Base-by-base conservation (phyloP, 306 rosid genomes). In the Sicyos baderoa region DNA sequence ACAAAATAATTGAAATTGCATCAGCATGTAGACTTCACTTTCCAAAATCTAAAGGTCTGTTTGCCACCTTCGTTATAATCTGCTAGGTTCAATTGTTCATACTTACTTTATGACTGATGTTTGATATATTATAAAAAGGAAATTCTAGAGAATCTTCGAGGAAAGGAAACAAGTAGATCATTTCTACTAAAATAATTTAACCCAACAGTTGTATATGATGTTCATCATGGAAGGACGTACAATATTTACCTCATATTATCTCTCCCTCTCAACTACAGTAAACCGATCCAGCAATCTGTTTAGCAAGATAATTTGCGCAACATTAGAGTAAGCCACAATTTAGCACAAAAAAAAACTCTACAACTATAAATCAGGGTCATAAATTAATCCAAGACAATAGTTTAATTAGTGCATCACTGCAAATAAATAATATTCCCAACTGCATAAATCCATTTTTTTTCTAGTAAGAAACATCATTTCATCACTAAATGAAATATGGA, bases 1-100 rank as follows among this genome's bases (percentile, higher is more conserved):
- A 70, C 49, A 70, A 53, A 70, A 52, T 29, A 17, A 53, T 51
- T 52, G 50, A 35, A 70, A 70, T 17, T 11, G 50, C 61, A 29
- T 44, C 70, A 11, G 61, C 7, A 16, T 29, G 25, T 27, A 50
- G 6, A 52, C 25, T 49, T 23, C 25, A 49, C 51, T 25, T 25
- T 50, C 48, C 27, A 23, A 15, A 27, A 4, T 32, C 62, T 29
- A 32, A 35, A 27, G 62, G 48, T 68, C 27, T 50, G 27, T 70
- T 66, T 48, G 56, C 37, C 53, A 64, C 54, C 71, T 66, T 21
- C 42, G 22, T 47, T 47, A 12, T 45, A 48, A 22, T 66, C 18
- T 15, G 40, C 54, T 66, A 45, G 71, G 42, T 47, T 11, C 21
- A 66, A 47, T 15, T 3, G 68, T 66, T 45, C 56, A 3, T 48